Evolutionary conservation across 1,284 basidiomycete genomes (phyloP).

Genomic region (Trichosporon ovoides): DNA sequence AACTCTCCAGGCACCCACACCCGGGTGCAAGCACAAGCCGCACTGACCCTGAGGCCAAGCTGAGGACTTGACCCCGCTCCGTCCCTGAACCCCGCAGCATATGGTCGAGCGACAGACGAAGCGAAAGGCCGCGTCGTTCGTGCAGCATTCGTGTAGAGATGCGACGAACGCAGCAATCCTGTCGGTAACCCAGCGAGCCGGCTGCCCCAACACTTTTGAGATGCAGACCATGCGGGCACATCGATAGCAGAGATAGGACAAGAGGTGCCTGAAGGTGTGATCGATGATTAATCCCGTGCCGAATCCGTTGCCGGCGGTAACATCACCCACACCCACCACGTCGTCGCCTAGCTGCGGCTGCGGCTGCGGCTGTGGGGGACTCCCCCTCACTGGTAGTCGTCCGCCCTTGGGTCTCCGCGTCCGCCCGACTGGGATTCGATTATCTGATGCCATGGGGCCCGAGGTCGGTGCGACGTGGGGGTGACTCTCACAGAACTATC

Average conservation of each 20-base stretch:
- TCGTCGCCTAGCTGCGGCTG: not conserved
- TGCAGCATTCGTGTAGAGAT: too few relatives aligned
- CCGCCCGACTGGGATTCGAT: too few relatives aligned
- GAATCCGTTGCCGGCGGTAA: slow-evolving; percentile 3
- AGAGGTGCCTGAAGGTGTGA: not conserved
- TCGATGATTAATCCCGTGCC: slow-evolving; percentile 1
- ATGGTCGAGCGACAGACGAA: not conserved
- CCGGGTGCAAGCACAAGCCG: slow-evolving; percentile 1
- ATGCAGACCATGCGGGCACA: not conserved
- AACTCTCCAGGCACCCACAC: not conserved
- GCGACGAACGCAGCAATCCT: not conserved
- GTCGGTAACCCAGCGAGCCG: not conserved
- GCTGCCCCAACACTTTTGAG: not conserved
- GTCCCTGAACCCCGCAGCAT: not conserved
- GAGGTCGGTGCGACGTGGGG: not conserved
- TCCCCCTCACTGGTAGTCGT: too few relatives aligned
- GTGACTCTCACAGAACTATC: too few relatives aligned
- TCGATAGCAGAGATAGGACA: not conserved
- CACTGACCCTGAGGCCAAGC: not conserved
- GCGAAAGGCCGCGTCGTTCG: too few relatives aligned
- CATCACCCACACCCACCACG: not conserved
- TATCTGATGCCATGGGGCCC: not conserved
- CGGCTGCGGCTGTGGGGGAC: too few relatives aligned
- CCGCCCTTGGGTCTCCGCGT: too few relatives aligned
- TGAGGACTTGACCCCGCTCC: not conserved